phyloP scores from a whole-genome alignment of 495 filamentous ascomycete genomes.

The Hypomontagnella submonticulosa region DNA sequence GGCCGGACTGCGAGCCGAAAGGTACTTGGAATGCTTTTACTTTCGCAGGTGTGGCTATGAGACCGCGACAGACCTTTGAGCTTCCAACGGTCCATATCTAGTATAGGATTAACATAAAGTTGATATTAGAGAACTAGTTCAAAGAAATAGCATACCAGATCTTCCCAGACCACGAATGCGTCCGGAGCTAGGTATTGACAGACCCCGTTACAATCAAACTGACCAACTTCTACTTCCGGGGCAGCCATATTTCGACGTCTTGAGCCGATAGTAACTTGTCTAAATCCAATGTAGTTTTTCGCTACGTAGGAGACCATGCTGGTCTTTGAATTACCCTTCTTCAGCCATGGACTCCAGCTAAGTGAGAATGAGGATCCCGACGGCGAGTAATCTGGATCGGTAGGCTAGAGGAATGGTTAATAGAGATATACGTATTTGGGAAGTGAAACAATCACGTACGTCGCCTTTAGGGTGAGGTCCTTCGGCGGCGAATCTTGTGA shows the following conservation, averaged over 20 bases:
- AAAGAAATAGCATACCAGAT: constrained; percentile 45
- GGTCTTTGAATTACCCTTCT: constrained; percentile 40
- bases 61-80: constrained; percentile 51
- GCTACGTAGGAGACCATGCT: constrained; percentile 55
- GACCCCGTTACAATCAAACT: constrained; percentile 49
- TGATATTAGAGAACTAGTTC: neutral
- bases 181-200: constrained; percentile 58
- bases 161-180: constrained; percentile 60
- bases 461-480: constrained; percentile 54
- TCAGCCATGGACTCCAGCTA: constrained; percentile 57
- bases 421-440: neutral
- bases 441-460: constrained; percentile 40
- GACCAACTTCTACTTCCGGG: constrained; percentile 44
- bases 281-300: constrained; percentile 59
- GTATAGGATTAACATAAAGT: constrained; percentile 24
- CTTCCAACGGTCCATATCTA: constrained; percentile 52
- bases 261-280: constrained; percentile 48
- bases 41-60: constrained; percentile 54
- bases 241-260: constrained; percentile 38
- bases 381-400: constrained; percentile 54
- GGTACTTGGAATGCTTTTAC: constrained; percentile 53
- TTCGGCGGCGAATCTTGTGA: constrained; percentile 53
- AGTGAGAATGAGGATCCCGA: constrained; percentile 58
- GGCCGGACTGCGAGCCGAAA: constrained; percentile 32
- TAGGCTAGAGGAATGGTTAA: constrained; percentile 25